These are phyloP conservation scores for Apodospora peruviana DNA, from an alignment of 495 filamentous ascomycete species.

Conservation along the genomic window DNA sequence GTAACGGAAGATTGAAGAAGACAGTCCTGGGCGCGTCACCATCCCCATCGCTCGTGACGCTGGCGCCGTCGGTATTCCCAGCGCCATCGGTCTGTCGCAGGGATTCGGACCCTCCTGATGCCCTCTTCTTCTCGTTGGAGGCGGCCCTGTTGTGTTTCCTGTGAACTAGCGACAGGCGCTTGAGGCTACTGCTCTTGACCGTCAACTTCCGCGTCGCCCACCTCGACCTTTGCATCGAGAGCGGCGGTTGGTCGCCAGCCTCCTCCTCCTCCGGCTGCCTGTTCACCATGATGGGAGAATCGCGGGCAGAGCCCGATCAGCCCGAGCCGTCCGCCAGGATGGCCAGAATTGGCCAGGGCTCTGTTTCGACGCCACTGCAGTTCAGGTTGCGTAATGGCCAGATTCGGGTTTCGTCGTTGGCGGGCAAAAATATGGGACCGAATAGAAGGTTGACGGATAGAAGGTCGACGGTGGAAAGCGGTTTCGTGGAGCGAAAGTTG, in stretches of 20 bases:
- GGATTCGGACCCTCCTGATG: slow-evolving; percentile 48
- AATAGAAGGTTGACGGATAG: neutral
- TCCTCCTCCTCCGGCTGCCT: slow-evolving; percentile 37
- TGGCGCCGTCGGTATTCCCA: slow-evolving; percentile 22
- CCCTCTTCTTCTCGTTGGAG: slow-evolving; percentile 68
- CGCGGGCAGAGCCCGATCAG: slow-evolving; percentile 48
- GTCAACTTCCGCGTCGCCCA: slow-evolving; percentile 88
- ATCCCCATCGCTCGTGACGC: slow-evolving; percentile 30
- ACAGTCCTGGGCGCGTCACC: slow-evolving; percentile 40
- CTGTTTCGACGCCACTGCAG: slow-evolving; percentile 19
- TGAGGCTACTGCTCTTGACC: slow-evolving; percentile 65
- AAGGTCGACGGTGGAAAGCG: neutral
- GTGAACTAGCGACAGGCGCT: slow-evolving; percentile 79
- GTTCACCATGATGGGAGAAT: slow-evolving; percentile 38
- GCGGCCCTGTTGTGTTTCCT: slow-evolving; percentile 61
- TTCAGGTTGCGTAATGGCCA: neutral
- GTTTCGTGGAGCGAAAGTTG: neutral
- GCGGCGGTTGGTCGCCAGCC: slow-evolving; percentile 32
- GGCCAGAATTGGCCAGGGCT: slow-evolving; percentile 29
- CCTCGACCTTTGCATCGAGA: slow-evolving; percentile 57
- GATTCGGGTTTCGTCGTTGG: neutral
- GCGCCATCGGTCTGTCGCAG: slow-evolving; percentile 26
- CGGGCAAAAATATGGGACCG: neutral
- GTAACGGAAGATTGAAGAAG: slow-evolving; percentile 84
- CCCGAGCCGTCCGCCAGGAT: slow-evolving; percentile 40